Conservation (phyloP, 257 asterid genomes). For the Pogostemon cablin region DNA sequence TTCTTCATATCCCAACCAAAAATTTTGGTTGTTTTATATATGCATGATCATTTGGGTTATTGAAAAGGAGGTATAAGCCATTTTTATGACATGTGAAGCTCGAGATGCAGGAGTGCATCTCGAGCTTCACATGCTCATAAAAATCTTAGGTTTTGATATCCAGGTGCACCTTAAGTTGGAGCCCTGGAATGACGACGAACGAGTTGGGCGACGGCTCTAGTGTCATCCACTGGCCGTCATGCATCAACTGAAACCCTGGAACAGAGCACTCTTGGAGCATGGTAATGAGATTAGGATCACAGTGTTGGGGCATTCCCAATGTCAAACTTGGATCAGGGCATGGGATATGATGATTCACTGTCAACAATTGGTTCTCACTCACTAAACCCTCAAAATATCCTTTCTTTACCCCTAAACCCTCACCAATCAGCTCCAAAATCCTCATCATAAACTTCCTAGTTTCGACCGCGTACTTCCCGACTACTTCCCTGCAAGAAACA, state of each 20-base stretch:
- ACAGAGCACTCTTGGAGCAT: slow-evolving; percentile 56
- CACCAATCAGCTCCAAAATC: slow-evolving; percentile 49
- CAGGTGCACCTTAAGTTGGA: slow-evolving; percentile 43
- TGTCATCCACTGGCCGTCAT: slow-evolving; percentile 55
- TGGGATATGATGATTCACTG: slow-evolving; percentile 68
- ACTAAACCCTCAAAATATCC: slow-evolving; percentile 48
- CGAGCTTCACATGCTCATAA: too few species aligned
- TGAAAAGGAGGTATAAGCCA: too few species aligned
- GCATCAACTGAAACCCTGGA: slow-evolving; percentile 54
- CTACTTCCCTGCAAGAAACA: slow-evolving; percentile 43
- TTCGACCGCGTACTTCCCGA: slow-evolving; percentile 47
- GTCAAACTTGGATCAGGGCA: slow-evolving; percentile 78
- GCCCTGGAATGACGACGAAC: slow-evolving; percentile 51
- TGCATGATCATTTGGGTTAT: too few species aligned
- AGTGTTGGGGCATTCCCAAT: slow-evolving; percentile 63
- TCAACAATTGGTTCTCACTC: slow-evolving; percentile 45
- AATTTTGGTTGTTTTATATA: too few species aligned
- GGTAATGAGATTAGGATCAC: slow-evolving; percentile 68
- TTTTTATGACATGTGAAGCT: too few species aligned
- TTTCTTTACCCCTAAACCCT: slow-evolving; percentile 53
- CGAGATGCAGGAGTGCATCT: too few species aligned
- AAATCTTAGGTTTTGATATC: too few species aligned
- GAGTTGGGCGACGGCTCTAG: slow-evolving; percentile 49
- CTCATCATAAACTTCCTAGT: slow-evolving; percentile 42
- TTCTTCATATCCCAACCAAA: too few species aligned